phyloP scores from a whole-genome alignment of 2,329 filamentous ascomycete species.

The Nigrograna mackinnonii region DNA sequence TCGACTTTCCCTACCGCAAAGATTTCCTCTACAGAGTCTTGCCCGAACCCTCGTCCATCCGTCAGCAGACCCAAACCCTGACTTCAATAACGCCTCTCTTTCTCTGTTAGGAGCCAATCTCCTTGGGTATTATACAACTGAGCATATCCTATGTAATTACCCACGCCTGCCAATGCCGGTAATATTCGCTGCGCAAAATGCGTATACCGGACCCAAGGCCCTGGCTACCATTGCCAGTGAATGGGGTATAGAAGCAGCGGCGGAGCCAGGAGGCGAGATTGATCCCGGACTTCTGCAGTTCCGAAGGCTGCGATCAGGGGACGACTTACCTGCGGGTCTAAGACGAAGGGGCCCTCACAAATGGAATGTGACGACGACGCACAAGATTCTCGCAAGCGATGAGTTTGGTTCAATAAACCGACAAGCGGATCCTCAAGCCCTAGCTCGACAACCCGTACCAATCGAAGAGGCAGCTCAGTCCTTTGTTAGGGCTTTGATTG shows the following conservation, averaged over 20 bases:
- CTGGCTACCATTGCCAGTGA: constrained; percentile 74
- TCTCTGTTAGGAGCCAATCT: constrained; percentile 80
- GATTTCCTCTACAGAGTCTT: constrained; percentile 83
- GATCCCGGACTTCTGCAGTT: constrained; percentile 91
- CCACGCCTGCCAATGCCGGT: constrained; percentile 90
- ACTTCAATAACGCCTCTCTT: constrained; percentile 88
- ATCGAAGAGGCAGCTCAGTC: constrained; percentile 67
- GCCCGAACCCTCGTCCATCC: constrained; percentile 83
- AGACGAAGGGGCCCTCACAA: constrained; percentile 32
- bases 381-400: constrained; percentile 79
- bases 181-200: constrained; percentile 81
- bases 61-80: constrained; percentile 76
- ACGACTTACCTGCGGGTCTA: constrained; percentile 26
- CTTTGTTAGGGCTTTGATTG: constrained; percentile 83
- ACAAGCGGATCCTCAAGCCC: constrained; percentile 23
- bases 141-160: constrained; percentile 86
- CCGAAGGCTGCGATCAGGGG: constrained; percentile 47
- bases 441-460: constrained; percentile 32
- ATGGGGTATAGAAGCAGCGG: constrained; percentile 92
- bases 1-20: constrained; percentile 78
- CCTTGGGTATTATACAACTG: constrained; percentile 84
- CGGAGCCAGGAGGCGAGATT: constrained; percentile 84
- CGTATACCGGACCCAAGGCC: constrained; percentile 77
- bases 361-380: constrained; percentile 55
- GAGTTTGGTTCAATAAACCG: constrained; percentile 73